Base-by-base conservation (phyloP, 352 stramenopile species). In the Phytophthora idaei region DNA sequence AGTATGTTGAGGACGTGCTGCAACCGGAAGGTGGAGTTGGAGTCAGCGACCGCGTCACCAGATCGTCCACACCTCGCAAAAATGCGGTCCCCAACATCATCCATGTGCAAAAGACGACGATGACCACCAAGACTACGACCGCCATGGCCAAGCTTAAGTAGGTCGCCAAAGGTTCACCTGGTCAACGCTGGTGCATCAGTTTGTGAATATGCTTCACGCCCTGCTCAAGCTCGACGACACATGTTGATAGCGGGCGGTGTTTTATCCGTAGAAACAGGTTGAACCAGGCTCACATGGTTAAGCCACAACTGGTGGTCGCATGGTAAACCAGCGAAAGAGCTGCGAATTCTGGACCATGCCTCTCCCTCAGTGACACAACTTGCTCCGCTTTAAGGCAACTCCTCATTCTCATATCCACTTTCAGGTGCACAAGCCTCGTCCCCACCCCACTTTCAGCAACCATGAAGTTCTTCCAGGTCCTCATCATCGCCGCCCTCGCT, bases 401-500 rank as follows among this genome's bases (percentile, higher is more conserved):
- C 1, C 36, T 59, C 46, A 68, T 63, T 72, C 28, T 49, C 36
- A 56, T 44, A 52, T 72, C 45, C 36, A 53, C 57, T 56, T 59
- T 15, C 64, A 50, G 60, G 51, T 15, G 51, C 31, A 42, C 58
- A 72, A 66, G 64, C 57, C 44, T 57, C 47, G n/a, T n/a, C n/a
- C n/a, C n/a, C n/a, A n/a, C n/a, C n/a, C n/a, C n/a, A n/a, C n/a
- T n/a, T n/a, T n/a, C 17, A 50, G 32, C 47, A 58, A 68, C 27
- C 4, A 76, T 76, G 64, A 66, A 76, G 63, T 69, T 73, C 44
- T 70, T 76, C 50, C 64, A 73, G 29, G 58, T 70, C 37, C 39
- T 76, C 44, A 1, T 67, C 49, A 58, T 77, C 51, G 69, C 69
- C 10, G 64, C 69, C 8, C 46, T 77, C 41, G 69, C 69, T 21